phyloP scores from a whole-genome alignment of 495 filamentous ascomycete species.

The Talaromyces nanjingensis region DNA sequence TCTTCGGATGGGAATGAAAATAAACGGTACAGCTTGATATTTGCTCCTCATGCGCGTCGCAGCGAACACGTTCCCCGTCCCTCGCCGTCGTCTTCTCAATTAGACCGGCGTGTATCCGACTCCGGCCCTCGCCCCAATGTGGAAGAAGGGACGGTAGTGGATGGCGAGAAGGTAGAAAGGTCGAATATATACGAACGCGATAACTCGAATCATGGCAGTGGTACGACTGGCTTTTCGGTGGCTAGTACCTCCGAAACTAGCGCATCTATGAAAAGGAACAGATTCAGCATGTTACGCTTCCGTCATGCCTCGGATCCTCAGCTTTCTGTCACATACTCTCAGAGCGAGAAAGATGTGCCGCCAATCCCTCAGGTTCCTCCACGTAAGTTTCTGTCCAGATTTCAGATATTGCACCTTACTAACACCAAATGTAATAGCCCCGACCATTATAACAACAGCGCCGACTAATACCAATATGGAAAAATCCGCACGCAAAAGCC shows the following conservation, averaged over 20 bases:
- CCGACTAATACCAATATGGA: constrained; percentile 63
- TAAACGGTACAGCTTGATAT: constrained; percentile 32
- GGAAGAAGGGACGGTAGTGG: constrained; percentile 14
- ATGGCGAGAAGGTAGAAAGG: constrained; percentile 8
- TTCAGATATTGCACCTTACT: not conserved
- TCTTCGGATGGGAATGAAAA: constrained; percentile 23
- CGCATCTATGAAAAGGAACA: constrained; percentile 30
- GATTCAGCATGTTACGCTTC: constrained; percentile 86
- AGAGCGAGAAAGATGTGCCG: constrained; percentile 55
- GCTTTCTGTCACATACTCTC: constrained; percentile 73
- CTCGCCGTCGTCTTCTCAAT: constrained; percentile 22
- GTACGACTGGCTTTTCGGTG: not conserved
- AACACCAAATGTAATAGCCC: constrained; percentile 43
- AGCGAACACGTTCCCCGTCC: constrained; percentile 40
- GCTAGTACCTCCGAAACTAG: not conserved
- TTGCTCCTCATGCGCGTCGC: constrained; percentile 28
- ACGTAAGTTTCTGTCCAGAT: constrained; percentile 42
- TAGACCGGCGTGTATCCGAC: constrained; percentile 31
- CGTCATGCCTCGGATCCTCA: constrained; percentile 93
- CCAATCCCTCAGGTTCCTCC: constrained; percentile 68
- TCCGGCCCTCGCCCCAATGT: constrained; percentile 26
- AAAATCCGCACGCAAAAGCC: constrained; percentile 23
- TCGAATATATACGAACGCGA: not conserved
- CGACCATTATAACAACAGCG: constrained; percentile 88
- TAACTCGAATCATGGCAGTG: not conserved